Conservation (phyloP, 2,329 filamentous ascomycete species). For the Botryosphaeria dothidea region DNA sequence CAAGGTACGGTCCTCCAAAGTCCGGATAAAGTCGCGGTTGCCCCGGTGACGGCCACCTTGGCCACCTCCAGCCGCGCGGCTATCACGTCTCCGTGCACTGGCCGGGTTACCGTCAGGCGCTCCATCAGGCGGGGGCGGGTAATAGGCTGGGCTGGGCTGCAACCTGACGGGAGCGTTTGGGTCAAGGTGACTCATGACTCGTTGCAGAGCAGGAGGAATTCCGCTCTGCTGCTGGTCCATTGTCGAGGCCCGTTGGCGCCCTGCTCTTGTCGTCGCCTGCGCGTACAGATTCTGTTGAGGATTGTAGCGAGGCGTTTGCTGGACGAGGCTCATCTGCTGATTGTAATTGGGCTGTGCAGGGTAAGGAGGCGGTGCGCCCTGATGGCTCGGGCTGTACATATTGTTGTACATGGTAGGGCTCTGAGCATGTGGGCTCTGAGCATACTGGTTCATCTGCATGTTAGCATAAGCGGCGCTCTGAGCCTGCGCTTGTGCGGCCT, state of each 20-base stretch:
- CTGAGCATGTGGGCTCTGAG: conserved; percentile 46
- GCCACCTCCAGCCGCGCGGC: conserved; percentile 60
- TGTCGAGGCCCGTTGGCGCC: conserved; percentile 87
- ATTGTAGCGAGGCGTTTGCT: conserved; percentile 40
- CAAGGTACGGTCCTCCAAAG: conserved; percentile 87
- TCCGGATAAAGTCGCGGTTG: conserved; percentile 90
- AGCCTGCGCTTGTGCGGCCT: conserved; percentile 56
- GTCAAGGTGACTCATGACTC: conserved; percentile 93
- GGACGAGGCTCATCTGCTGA: conserved; percentile 58
- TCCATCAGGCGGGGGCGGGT: conserved; percentile 87
- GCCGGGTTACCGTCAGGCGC: conserved; percentile 66
- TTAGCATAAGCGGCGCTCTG: conserved; percentile 68
- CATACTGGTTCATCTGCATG: conserved; percentile 61
- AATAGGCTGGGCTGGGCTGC: conserved; percentile 95
- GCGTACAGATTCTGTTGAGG: conserved; percentile 73
- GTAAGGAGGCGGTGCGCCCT: conserved; percentile 76
- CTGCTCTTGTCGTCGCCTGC: conserved; percentile 74
- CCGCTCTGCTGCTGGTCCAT: conserved; percentile 95
- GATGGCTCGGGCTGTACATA: conserved; percentile 70
- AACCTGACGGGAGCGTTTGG: conserved; percentile 90
- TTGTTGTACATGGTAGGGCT: conserved; percentile 73
- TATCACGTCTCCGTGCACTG: conserved; percentile 73
- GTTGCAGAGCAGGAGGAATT: conserved; percentile 88
- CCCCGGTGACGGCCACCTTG: conserved; percentile 53
- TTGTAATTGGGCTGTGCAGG: conserved; percentile 64